These are phyloP conservation scores for Cairneyella variabilis DNA, from an alignment of 495 filamentous ascomycete species.

Conservation along the genomic window DNA sequence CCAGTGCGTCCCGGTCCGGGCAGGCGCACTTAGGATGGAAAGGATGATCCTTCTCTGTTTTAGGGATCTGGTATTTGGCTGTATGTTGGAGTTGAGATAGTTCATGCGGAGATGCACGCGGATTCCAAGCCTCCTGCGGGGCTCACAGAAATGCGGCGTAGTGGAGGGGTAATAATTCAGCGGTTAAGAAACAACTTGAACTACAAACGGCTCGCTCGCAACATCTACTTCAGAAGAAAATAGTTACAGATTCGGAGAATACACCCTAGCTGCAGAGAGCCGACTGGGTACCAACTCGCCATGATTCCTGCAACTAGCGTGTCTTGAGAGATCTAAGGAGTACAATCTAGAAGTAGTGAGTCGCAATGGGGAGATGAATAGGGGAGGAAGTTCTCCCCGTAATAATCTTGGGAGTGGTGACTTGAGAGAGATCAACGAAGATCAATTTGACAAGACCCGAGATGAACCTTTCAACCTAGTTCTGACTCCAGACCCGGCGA, in stretches of 20 bases:
- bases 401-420: too few relatives aligned
- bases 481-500: too few relatives aligned
- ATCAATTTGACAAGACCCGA: too few relatives aligned
- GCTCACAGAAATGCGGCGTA: neutral
- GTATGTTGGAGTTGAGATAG: neutral
- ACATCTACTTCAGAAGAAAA: neutral
- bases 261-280: neutral
- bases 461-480: too few relatives aligned
- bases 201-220: neutral
- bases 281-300: neutral
- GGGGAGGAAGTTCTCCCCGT: too few relatives aligned
- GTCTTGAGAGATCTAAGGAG: too few relatives aligned
- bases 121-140: neutral
- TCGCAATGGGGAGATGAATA: too few relatives aligned
- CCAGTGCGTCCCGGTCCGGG: neutral
- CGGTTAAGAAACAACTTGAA: neutral
- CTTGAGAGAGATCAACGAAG: too few relatives aligned
- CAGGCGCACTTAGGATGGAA: neutral
- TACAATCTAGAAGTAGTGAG: too few relatives aligned
- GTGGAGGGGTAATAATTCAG: neutral
- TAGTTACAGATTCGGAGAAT: neutral
- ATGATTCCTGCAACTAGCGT: neutral
- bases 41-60: neutral
- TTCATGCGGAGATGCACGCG: neutral
- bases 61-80: neutral